Evolutionary conservation across 306 rosid species (phyloP).

Genomic region (Lathyrus oleraceus): DNA sequence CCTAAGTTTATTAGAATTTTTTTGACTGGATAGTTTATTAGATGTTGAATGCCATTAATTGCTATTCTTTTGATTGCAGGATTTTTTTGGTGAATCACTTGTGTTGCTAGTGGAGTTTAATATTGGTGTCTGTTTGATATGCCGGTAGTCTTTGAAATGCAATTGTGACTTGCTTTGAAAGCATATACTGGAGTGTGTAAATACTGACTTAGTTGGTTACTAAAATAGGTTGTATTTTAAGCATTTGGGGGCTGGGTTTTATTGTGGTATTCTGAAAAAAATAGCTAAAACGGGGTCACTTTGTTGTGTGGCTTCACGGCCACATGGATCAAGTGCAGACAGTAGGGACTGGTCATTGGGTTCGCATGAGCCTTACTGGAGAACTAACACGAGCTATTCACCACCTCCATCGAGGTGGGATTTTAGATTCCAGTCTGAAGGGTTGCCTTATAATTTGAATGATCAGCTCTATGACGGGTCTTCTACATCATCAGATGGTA

Average conservation of each 20-base stretch:
- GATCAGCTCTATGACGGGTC: conserved; percentile 67
- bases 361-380: conserved; percentile 90
- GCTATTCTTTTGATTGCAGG: conserved; percentile 21
- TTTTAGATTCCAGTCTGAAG: conserved; percentile 75
- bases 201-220: conserved; percentile 23
- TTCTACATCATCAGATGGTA: conserved; percentile 66
- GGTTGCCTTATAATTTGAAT: conserved; percentile 53
- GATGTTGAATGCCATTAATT: neutral
- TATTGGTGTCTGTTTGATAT: conserved; percentile 14
- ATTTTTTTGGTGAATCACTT: conserved; percentile 13
- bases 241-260: conserved; percentile 34
- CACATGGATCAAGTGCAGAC: conserved; percentile 87
- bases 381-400: conserved; percentile 72
- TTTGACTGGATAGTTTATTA: neutral
- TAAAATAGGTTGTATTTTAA: conserved; percentile 38
- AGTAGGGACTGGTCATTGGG: conserved; percentile 94
- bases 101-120: conserved; percentile 10
- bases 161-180: conserved; percentile 1
- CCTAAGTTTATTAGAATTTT: neutral
- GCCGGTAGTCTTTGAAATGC: conserved; percentile 4
- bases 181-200: conserved; percentile 12
- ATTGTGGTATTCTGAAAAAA: conserved; percentile 47
- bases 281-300: conserved; percentile 99
- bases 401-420: conserved; percentile 67
- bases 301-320: conserved; percentile 99